A percentile compares a stretch with the other conserved stretches of the same genome.
These are phyloP conservation scores for Dioszegia aurantiaca DNA, from an alignment of 768 basidiomycete species.

Conservation along the genomic window DNA sequence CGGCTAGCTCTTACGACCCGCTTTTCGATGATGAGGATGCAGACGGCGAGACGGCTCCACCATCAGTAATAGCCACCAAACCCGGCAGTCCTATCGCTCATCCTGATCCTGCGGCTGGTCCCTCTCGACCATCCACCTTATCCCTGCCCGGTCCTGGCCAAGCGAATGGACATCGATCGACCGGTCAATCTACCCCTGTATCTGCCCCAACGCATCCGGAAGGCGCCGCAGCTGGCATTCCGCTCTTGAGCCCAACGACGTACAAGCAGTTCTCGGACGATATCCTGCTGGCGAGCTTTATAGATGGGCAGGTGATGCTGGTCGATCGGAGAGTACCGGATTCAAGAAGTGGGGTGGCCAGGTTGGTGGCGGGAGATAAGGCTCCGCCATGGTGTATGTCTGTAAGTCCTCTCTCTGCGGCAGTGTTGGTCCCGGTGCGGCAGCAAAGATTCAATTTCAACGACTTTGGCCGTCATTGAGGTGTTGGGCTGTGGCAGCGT, in stretches of 20 bases:
- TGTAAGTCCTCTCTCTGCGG: constrained; percentile 58
- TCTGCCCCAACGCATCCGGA: background rate
- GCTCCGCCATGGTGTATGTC: constrained; percentile 95
- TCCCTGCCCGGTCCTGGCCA: constrained; percentile 18
- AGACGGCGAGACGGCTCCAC: constrained; percentile 14
- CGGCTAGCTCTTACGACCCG: constrained; percentile 65
- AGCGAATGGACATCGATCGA: constrained; percentile 14
- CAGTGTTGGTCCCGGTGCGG: no score
- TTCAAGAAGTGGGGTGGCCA: constrained; percentile 62
- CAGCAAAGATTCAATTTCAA: no score
- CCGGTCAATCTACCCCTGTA: background rate
- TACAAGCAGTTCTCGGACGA: constrained; percentile 73
- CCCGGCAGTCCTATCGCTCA: background rate
- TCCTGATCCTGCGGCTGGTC: constrained; percentile 7
- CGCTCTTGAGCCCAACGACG: constrained; percentile 60
- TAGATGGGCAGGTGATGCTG: constrained; percentile 86
- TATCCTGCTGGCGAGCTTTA: constrained; percentile 78
- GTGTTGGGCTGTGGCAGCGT: background rate
- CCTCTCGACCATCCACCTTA: constrained; percentile 25
- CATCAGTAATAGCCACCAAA: constrained; percentile 5
- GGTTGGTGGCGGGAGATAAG: constrained; percentile 84
- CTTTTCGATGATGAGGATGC: constrained; percentile 71
- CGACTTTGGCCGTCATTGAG: no score
- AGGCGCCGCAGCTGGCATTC: constrained; percentile 32
- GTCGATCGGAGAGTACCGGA: constrained; percentile 74